These are phyloP conservation scores for Termitomyces titanicus DNA, from an alignment of 768 basidiomycete genomes.

Conservation along the genomic window DNA sequence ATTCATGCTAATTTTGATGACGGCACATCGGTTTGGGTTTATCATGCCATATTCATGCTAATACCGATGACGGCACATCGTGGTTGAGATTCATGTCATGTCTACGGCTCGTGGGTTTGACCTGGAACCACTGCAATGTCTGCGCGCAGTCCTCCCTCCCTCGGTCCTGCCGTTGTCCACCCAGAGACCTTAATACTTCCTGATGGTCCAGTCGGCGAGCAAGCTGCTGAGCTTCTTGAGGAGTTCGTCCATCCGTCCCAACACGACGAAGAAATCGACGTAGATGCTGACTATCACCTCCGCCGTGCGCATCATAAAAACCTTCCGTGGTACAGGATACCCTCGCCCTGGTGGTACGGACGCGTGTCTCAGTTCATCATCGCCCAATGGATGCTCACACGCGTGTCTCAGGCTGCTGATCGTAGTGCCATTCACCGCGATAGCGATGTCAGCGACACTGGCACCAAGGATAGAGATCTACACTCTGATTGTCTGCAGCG, in stretches of 20 bases:
- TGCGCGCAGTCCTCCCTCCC: constrained; percentile 10
- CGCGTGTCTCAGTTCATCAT: background rate
- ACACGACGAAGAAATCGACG: constrained; percentile 27
- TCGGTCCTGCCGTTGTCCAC: constrained; percentile 23
- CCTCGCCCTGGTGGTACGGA: constrained; percentile 69
- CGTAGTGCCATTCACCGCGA: constrained; percentile 48
- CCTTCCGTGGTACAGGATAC: constrained; percentile 72
- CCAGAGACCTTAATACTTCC: constrained; percentile 38
- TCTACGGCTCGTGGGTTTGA: constrained; percentile 1
- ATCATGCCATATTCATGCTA: too few relatives aligned
- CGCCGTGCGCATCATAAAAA: constrained; percentile 6
- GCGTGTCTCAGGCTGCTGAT: constrained; percentile 49
- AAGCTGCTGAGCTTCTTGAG: constrained; percentile 41
- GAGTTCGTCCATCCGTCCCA: constrained; percentile 42
- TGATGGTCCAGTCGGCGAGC: constrained; percentile 42
- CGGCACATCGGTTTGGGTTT: too few relatives aligned
- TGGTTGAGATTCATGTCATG: too few relatives aligned
- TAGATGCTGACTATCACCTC: constrained; percentile 21
- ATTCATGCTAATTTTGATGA: too few relatives aligned
- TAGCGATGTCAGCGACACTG: constrained; percentile 52
- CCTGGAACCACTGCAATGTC: constrained; percentile 5
- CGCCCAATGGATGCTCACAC: background rate
- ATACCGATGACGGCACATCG: constrained; percentile 3
- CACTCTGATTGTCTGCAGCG: constrained; percentile 69
- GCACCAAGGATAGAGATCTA: constrained; percentile 75